Evolutionary conservation across 805 yeast genomes (phyloP), one percentile per base, ranked within the genome.

Genomic region (Ogataea pilisensis): DNA sequence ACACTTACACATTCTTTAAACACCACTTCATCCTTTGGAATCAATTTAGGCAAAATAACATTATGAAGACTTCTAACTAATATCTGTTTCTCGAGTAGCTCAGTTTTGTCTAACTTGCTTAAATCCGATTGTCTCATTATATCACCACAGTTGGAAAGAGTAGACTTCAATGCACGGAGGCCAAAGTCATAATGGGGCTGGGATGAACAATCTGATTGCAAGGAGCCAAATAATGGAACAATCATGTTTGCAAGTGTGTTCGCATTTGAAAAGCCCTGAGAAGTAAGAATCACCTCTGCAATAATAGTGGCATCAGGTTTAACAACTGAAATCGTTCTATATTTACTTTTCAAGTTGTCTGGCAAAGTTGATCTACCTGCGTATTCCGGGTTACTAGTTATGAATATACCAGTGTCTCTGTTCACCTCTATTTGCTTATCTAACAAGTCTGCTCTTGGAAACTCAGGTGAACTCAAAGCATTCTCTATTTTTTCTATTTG

Each of bases 141-240:
- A 13, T 54, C 46, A 2, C 88, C 86, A 48, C 90, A 80, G 40
- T 73, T 73, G 8, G 67, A 61, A 14, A 91, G 58, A 1, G 82
- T 76, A 29, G 79, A 70, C 54, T 90, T 91, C 42, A 91, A 59
- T 0, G 95, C 81, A 44, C 98, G 70, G 32, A 91, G 63, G 0
- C 97, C 96, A 72, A 91, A 91, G 54, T 91, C 97, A 51, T 91
- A 91, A 56, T 91, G 97, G 4, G 60, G 55, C 54, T 87, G 96
- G 0, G 45, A 18, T 0, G 85, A 70, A 11, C 78, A 60, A 0
- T 43, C 37, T 0, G 13, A n/a, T 2, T 58, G 54, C n/a, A 91
- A 57, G 1, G 54, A 56, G 1, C 45, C 45, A 46, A 87, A 82
- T 24, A 86, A 69, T 0, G 75, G 68, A 0, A 83, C 85, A 14